Percentiles rank a stretch among this genome's conserved stretches.
These are phyloP conservation scores for Eragrostis tef DNA, from an alignment of 202 grass and related monocot genomes.

Conservation along the genomic window DNA sequence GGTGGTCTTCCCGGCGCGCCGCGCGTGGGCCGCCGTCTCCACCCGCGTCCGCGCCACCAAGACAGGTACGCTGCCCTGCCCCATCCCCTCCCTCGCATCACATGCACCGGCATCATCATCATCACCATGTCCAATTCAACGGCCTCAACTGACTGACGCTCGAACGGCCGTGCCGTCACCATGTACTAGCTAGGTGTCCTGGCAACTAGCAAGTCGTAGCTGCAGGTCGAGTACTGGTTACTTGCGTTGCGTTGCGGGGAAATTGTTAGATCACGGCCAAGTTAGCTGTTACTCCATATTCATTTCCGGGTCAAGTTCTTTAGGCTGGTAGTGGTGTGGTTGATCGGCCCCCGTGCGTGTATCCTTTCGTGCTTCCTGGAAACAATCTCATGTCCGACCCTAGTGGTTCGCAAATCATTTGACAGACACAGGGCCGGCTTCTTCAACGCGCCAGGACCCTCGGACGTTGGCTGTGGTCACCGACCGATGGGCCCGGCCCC, in stretches of 20 bases:
- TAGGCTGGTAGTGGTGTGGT: too few relatives aligned
- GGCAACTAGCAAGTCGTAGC: not conserved
- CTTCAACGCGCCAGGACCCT: too few relatives aligned
- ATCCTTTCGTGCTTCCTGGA: not conserved
- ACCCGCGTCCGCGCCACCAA: conserved; percentile 56
- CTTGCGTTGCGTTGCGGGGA: too few relatives aligned
- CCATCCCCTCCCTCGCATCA: not conserved
- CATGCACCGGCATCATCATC: not conserved
- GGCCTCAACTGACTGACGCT: not conserved
- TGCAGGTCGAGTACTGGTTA: not conserved
- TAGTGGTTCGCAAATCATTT: not conserved
- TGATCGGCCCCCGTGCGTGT: not conserved
- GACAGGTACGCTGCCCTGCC: conserved; percentile 56
- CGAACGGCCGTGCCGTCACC: not conserved
- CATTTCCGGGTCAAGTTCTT: not conserved
- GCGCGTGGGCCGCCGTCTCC: conserved; percentile 69
- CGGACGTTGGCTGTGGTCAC: too few relatives aligned
- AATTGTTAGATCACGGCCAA: not conserved
- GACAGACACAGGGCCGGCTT: too few relatives aligned
- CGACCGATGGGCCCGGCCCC: too few relatives aligned
- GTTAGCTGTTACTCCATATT: not conserved
- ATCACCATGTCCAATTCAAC: not conserved
- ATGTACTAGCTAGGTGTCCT: too few relatives aligned
- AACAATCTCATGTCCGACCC: not conserved
- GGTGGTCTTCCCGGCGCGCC: conserved; percentile 65